phyloP scores from a whole-genome alignment of 164 flowering plant species.

The Nelumbo lutea region DNA sequence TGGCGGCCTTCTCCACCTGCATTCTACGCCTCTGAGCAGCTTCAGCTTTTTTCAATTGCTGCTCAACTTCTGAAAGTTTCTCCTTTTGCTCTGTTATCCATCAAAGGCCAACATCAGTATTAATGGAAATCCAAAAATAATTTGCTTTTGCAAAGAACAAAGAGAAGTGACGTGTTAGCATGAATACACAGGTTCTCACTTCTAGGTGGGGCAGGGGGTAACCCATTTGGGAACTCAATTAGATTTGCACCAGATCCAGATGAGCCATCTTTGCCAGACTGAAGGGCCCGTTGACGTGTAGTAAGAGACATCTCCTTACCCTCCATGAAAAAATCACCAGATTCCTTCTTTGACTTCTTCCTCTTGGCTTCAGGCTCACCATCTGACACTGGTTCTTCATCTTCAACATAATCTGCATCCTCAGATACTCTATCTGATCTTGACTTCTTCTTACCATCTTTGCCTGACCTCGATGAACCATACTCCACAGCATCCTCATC shows the following conservation, averaged over 20 bases:
- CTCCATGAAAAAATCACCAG: conserved; percentile 44
- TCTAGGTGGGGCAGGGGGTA: conserved; percentile 82
- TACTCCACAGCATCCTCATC: conserved; percentile 16
- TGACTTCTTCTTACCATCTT: conserved; percentile 48
- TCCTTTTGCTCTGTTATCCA: conserved; percentile 76
- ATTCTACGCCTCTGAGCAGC: conserved; percentile 91
- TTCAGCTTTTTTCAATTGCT: conserved; percentile 89
- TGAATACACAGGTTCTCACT: conserved; percentile 39
- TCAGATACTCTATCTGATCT: conserved; percentile 41
- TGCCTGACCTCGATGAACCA: conserved; percentile 25
- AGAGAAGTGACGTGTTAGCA: neutral
- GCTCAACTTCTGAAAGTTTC: conserved; percentile 85
- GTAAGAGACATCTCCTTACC: conserved; percentile 70
- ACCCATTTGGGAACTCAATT: conserved; percentile 88
- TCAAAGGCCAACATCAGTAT: neutral
- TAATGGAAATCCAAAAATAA: neutral
- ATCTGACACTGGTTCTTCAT: conserved; percentile 49
- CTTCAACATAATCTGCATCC: conserved; percentile 62
- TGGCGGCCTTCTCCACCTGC: conserved; percentile 88
- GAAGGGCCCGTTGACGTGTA: conserved; percentile 93
- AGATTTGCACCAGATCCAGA: conserved; percentile 37
- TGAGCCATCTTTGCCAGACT: conserved; percentile 65
- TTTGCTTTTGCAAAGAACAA: neutral
- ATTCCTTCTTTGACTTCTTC: conserved; percentile 56
- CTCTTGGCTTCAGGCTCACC: conserved; percentile 42